These are phyloP conservation scores for Leccinum broughii DNA, from an alignment of 768 basidiomycete species.

Conservation along the genomic window DNA sequence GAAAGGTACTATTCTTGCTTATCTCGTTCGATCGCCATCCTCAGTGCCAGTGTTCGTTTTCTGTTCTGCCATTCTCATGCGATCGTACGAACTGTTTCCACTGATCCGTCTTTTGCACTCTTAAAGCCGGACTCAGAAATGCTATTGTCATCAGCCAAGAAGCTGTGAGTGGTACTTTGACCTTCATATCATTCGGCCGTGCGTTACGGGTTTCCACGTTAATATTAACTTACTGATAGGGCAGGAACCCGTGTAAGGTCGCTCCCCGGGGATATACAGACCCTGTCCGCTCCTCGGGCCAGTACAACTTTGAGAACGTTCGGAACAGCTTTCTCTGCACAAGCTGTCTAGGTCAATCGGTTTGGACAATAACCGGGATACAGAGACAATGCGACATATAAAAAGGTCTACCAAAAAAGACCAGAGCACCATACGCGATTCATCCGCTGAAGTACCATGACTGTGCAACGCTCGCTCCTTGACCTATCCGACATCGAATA, in stretches of 20 bases:
- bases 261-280: neutral
- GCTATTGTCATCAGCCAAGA: neutral
- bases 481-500: constrained; percentile 13
- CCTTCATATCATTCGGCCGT: neutral
- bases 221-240: neutral
- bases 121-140: neutral
- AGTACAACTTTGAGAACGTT: neutral
- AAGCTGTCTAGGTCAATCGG: neutral
- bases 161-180: neutral
- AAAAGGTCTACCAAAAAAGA: neutral
- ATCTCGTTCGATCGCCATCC: neutral
- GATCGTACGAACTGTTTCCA: neutral
- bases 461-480: constrained; percentile 10
- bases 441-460: constrained; percentile 14
- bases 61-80: neutral
- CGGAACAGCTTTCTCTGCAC: neutral
- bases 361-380: constrained; percentile 1
- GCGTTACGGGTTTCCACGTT: neutral
- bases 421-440: neutral
- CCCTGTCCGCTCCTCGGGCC: neutral
- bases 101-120: neutral
- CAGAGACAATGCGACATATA: constrained; percentile 2
- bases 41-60: neutral
- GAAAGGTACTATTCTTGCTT: neutral
- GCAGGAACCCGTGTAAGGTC: neutral